A percentile compares a stretch with the other conserved stretches of the same genome.
These are phyloP conservation scores for Vararia minispora DNA, from an alignment of 768 basidiomycete genomes.

Conservation along the genomic window DNA sequence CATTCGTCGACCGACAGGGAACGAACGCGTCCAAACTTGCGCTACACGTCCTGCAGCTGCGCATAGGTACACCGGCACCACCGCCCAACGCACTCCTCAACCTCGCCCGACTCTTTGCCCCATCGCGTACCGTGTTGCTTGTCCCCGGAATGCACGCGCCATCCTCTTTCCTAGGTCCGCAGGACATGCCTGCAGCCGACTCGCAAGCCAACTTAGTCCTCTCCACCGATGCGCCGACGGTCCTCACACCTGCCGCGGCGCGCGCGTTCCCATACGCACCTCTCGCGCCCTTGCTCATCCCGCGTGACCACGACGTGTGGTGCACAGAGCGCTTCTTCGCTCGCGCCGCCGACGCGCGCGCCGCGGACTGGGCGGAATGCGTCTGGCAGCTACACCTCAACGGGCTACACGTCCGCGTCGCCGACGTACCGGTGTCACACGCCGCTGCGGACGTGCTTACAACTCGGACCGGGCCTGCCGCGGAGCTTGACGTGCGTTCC, in stretches of 20 bases:
- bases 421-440: slow-evolving; percentile 17
- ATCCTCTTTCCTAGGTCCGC: slow-evolving; percentile 11
- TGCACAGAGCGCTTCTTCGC: slow-evolving; percentile 47
- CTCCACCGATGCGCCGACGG: slow-evolving; percentile 1
- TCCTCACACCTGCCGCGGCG: slow-evolving; percentile 15
- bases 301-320: slow-evolving; percentile 40
- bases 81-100: slow-evolving; percentile 48
- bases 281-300: slow-evolving; percentile 34
- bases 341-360: slow-evolving; percentile 25
- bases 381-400: slow-evolving; percentile 56
- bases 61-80: slow-evolving; percentile 22
- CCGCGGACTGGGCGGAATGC: slow-evolving; percentile 51
- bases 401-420: slow-evolving; percentile 25
- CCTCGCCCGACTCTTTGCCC: slow-evolving; percentile 49
- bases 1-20: slow-evolving; percentile 3
- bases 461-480: slow-evolving; percentile 6
- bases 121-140: slow-evolving; percentile 34
- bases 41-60: slow-evolving; percentile 37
- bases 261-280: slow-evolving; percentile 25
- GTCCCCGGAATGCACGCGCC: slow-evolving; percentile 35
- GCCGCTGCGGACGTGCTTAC: slow-evolving; percentile 3
- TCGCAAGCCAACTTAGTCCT: slow-evolving; percentile 3
- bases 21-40: slow-evolving; percentile 20
- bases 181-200: background rate
- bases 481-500: slow-evolving; percentile 14